Conservation (phyloP, 2,329 filamentous ascomycete species). For the Colletotrichum tamarilloi region DNA sequence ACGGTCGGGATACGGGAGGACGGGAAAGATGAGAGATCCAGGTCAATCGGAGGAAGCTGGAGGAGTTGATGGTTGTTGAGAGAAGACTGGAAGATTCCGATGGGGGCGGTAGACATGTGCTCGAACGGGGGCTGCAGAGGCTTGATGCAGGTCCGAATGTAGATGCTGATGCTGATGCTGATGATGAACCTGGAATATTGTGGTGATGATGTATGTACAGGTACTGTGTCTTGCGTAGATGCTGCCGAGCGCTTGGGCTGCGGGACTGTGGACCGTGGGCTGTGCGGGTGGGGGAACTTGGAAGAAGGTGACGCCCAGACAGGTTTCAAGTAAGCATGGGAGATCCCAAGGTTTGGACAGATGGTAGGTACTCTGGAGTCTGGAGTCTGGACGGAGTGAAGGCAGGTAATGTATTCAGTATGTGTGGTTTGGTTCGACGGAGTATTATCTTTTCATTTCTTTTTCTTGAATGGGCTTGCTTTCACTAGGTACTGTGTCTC, state of each 20-base stretch:
- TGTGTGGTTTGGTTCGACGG: no score
- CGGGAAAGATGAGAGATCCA: not conserved
- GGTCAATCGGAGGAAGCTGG: not conserved
- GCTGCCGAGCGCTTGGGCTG: not conserved
- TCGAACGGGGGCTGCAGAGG: not conserved
- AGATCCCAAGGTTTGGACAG: not conserved
- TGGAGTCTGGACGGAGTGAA: no score
- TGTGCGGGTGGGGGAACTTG: not conserved
- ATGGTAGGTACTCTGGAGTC: not conserved
- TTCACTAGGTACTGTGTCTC: not conserved
- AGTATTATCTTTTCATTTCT: no score
- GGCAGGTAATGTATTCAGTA: no score
- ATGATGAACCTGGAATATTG: no score
- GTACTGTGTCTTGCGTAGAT: no score
- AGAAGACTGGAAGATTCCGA: not conserved
- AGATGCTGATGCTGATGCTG: not conserved
- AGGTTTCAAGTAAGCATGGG: conserved; percentile 30
- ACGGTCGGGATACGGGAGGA: no score
- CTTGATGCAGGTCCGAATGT: not conserved
- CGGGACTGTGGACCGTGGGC: not conserved
- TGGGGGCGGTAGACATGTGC: not conserved
- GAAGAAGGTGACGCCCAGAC: not conserved
- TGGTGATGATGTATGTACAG: not conserved
- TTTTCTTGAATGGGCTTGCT: not conserved
- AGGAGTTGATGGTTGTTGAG: not conserved